Evolutionary conservation across 2,329 filamentous ascomycete species (phyloP).

Genomic region (Neonectria neomacrospora): DNA sequence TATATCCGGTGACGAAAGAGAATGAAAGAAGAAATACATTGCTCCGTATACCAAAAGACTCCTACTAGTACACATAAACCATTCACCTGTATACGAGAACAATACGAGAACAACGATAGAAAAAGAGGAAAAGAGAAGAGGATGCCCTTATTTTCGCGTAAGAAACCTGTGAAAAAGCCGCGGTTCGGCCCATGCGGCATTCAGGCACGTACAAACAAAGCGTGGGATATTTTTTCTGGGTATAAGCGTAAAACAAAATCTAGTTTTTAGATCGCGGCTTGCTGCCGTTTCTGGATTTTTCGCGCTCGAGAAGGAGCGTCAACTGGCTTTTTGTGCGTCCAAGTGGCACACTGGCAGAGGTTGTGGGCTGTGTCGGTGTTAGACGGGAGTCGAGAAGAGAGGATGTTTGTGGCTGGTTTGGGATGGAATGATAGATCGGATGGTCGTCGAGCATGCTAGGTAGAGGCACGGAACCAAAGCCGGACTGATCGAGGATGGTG

Average conservation of each 20-base stretch:
- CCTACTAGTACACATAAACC: conserved; percentile 16
- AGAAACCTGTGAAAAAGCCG: conserved; percentile 12
- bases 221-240: conserved; percentile 13
- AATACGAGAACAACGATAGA: conserved; percentile 5
- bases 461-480: conserved; percentile 46
- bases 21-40: conserved; percentile 14
- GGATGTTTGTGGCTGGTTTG: conserved; percentile 34
- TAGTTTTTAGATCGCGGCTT: conserved; percentile 45
- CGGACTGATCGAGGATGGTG: conserved; percentile 56
- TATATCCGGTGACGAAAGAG: neutral
- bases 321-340: conserved; percentile 71
- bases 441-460: conserved; percentile 35
- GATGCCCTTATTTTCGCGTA: neutral
- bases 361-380: conserved; percentile 61
- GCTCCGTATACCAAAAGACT: conserved; percentile 27
- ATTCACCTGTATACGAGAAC: conserved; percentile 10
- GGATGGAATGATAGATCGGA: conserved; percentile 41
- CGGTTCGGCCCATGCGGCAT: conserved; percentile 7
- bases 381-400: conserved; percentile 54
- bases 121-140: neutral
- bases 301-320: conserved; percentile 66
- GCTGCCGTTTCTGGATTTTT: conserved; percentile 53
- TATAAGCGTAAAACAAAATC: conserved; percentile 27
- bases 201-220: conserved; percentile 24
- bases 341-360: conserved; percentile 58